Base-by-base conservation (phyloP, 768 basidiomycete genomes). In the Psilocybe azurescens region DNA sequence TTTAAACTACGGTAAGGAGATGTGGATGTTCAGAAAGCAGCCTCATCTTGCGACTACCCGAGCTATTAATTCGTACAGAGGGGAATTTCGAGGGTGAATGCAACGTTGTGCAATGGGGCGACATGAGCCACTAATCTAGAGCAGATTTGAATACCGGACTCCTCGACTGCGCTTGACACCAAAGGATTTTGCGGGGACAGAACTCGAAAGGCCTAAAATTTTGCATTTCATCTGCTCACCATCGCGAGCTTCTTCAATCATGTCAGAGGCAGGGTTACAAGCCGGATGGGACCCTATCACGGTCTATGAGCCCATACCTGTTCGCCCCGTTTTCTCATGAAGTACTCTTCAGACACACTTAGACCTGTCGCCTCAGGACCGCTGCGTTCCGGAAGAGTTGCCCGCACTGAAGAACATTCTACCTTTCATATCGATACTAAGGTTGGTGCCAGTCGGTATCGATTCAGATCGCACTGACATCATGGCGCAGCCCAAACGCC, bases 181-280 rank as follows among this genome's bases (percentile, higher is more conserved):
- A 20, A 77, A 75, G 56, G 93, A 97, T 74, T 77, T 95, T 51
- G 69, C 70, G 3, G 78, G 72, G 7, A 89, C 88, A 4, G 78
- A 70, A 56, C 77, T 94, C 6, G 82, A 65, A 18, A 70, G 67
- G n/a, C 74, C 93, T 13, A 68, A 73, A 16, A 81, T 79, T 18
- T 69, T 97, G 47, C 95, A 97, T 73, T 94, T 94, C 67, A 88
- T 95, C 20, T 96, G 94, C 70, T 93, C 93, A 3, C 94, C 95
- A 0, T 71, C 78, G 1, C 84, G 95, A 47, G 92, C 93, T 3
- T 72, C 78, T 13, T 77, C 77, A 4, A 89, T 96, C 60, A 77
- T 92, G 63, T 80, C 83, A 38, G 89, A 95, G 72, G 81, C 90
- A 30, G 89, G 95, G 72, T 81, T 90, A 11, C 73, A 85, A 10